A percentile compares a stretch with the other conserved stretches of the same genome.
These are phyloP conservation scores for Pseudozyma hubeiensis DNA, from an alignment of 1,284 basidiomycete species.

Conservation along the genomic window DNA sequence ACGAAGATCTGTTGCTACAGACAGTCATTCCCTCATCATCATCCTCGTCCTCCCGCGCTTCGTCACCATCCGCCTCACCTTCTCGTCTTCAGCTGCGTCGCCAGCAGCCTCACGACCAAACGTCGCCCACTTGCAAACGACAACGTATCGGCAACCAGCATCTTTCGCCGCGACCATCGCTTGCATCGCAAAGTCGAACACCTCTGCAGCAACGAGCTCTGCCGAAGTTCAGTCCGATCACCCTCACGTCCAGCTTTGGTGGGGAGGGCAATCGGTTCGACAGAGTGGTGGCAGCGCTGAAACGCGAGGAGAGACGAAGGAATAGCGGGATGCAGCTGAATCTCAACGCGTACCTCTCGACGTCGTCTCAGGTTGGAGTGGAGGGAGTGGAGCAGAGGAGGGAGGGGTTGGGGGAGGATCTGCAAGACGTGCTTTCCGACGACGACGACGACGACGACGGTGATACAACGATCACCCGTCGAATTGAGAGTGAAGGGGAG, in stretches of 20 bases:
- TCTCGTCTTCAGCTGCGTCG: not conserved
- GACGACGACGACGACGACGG: conserved; percentile 14
- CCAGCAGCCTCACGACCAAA: not conserved
- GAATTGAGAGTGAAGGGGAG: not conserved
- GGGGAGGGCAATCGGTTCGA: conserved; percentile 12
- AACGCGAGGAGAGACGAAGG: conserved; percentile 22
- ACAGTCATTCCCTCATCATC: conserved; percentile 1
- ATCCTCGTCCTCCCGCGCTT: not conserved
- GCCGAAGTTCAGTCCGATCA: conserved; percentile 20
- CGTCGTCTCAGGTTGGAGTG: not conserved
- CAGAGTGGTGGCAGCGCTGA: conserved; percentile 27
- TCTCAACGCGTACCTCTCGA: conserved; percentile 11
- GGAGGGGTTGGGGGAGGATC: conserved; percentile 17
- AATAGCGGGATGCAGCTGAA: conserved; percentile 29
- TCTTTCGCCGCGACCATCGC: conserved; percentile 6
- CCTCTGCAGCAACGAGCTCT: not conserved
- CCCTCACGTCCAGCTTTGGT: conserved; percentile 6
- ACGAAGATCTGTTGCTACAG: conserved; percentile 32
- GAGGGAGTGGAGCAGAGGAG: not conserved
- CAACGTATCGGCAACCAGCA: conserved; percentile 1
- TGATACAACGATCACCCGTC: not conserved
- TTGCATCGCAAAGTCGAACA: not conserved
- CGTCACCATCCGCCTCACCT: conserved; percentile 5
- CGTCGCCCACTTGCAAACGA: conserved; percentile 4
- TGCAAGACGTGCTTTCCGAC: conserved; percentile 30